Conservation (phyloP, 1,139 yeast genomes). For the Arxiozyma heterogenica region DNA sequence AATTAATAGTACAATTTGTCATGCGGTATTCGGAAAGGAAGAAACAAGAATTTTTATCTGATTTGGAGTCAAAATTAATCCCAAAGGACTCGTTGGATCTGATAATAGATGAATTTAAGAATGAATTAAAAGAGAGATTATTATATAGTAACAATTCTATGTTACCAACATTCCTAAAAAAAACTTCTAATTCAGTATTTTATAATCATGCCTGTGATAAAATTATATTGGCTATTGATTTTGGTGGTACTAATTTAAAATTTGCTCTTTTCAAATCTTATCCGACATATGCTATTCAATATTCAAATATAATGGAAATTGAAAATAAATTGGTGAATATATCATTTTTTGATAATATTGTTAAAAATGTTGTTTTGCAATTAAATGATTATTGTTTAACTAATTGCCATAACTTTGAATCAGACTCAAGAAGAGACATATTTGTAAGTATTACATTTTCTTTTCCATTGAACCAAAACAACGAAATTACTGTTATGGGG, state of each 20-base stretch:
- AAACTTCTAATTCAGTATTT: background rate
- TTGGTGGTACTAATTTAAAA: constrained; percentile 25
- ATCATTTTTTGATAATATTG: constrained; percentile 23
- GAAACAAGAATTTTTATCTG: constrained; percentile 1
- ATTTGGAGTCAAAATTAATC: constrained; percentile 8
- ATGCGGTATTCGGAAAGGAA: background rate
- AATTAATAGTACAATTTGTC: background rate
- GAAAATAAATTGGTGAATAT: constrained; percentile 18
- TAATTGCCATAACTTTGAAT: background rate
- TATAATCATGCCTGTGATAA: background rate
- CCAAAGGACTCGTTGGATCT: constrained; percentile 10
- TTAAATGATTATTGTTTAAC: constrained; percentile 1
- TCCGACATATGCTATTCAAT: constrained; percentile 11
- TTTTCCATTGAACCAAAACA: constrained; percentile 27
- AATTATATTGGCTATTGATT: constrained; percentile 16
- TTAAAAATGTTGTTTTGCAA: constrained; percentile 10
- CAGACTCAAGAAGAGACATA: background rate
- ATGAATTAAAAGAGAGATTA: background rate
- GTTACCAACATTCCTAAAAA: background rate
- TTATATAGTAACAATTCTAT: background rate
- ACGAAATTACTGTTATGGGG: constrained; percentile 30
- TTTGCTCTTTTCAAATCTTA: constrained; percentile 16
- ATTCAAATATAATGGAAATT: constrained; percentile 11
- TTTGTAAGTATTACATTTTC: constrained; percentile 31
- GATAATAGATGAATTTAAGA: background rate